A percentile compares a stretch with the other conserved stretches of the same genome.
Evolutionary conservation across 352 stramenopile genomes (phyloP).

Genomic region (Pythium coloratum): DNA sequence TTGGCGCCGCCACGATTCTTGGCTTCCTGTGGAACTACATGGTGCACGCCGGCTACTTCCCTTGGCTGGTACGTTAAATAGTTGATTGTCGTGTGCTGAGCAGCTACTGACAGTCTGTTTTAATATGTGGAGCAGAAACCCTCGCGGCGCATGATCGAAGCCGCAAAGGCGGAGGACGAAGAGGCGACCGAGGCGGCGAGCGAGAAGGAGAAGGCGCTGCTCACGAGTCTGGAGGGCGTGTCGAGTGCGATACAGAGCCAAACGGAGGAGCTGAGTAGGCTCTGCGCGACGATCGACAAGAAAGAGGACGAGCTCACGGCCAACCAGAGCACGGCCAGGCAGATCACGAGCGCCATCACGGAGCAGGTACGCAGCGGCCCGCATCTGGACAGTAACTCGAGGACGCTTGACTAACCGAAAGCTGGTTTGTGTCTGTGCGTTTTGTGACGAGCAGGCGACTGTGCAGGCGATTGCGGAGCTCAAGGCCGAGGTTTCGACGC

Average conservation of each 20-base stretch:
- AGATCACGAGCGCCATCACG: constrained; percentile 48
- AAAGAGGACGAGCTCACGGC: constrained; percentile 58
- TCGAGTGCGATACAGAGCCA: constrained; percentile 66
- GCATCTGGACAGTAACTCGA: not conserved
- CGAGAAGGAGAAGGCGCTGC: constrained; percentile 52
- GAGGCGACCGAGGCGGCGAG: constrained; percentile 24
- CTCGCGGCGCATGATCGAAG: constrained; percentile 24
- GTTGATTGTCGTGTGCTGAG: not conserved
- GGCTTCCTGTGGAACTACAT: constrained; percentile 77
- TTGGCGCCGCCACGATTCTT: constrained; percentile 68
- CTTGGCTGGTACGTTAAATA: constrained; percentile 50
- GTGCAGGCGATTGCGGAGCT: constrained; percentile 66
- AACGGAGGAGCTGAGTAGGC: constrained; percentile 55
- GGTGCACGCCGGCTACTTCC: constrained; percentile 66
- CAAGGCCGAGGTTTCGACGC: constrained; percentile 63
- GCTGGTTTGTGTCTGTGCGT: not conserved
- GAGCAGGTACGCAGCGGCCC: constrained; percentile 39
- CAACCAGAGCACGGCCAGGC: constrained; percentile 39
- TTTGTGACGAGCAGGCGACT: constrained; percentile 27
- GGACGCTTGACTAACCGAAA: constrained; percentile 1
- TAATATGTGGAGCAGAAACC: constrained; percentile 1
- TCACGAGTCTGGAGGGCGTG: constrained; percentile 45
- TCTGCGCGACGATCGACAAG: constrained; percentile 51
- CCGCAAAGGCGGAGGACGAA: constrained; percentile 47
- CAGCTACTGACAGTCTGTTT: constrained; percentile 1